A percentile compares a stretch with the other conserved stretches of the same genome.
Conservation (phyloP, 352 stramenopile species). For the Phytopythium delawarense region DNA sequence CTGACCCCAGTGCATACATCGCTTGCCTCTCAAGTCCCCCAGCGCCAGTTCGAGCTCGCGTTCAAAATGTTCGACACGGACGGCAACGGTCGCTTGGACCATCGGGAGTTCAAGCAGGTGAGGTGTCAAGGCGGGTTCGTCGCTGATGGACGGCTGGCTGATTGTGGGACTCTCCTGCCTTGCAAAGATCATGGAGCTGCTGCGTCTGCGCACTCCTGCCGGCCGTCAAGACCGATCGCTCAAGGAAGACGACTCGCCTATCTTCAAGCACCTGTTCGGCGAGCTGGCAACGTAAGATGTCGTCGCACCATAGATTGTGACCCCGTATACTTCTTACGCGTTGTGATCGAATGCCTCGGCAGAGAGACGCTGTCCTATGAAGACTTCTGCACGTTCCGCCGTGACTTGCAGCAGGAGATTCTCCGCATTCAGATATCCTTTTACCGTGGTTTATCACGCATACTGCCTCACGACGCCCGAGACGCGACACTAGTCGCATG, state of each 20-base stretch:
- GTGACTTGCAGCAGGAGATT: conserved; percentile 75
- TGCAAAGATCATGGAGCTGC: conserved; percentile 76
- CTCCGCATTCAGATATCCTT: conserved; percentile 90
- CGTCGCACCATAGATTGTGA: no score
- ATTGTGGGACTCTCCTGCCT: background rate
- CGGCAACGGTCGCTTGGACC: conserved; percentile 74
- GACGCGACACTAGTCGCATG: background rate
- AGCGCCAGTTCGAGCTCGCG: conserved; percentile 83
- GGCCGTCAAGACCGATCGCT: conserved; percentile 77
- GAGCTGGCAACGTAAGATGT: conserved; percentile 55
- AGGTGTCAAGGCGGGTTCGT: background rate
- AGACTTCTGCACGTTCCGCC: conserved; percentile 72
- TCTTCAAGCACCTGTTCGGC: conserved; percentile 86
- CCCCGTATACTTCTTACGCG: background rate
- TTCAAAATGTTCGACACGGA: conserved; percentile 90
- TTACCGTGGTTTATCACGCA: conserved; percentile 11
- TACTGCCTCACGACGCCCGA: background rate
- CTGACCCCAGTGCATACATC: background rate
- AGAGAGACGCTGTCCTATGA: conserved; percentile 81
- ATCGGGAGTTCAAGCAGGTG: conserved; percentile 85
- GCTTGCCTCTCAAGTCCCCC: conserved; percentile 41
- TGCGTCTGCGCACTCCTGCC: conserved; percentile 73
- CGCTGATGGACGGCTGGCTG: background rate
- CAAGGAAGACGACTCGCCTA: conserved; percentile 66
- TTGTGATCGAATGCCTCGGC: background rate